phyloP scores from a whole-genome alignment of 1,284 basidiomycete species.

The Sanghuangporus baumii region DNA sequence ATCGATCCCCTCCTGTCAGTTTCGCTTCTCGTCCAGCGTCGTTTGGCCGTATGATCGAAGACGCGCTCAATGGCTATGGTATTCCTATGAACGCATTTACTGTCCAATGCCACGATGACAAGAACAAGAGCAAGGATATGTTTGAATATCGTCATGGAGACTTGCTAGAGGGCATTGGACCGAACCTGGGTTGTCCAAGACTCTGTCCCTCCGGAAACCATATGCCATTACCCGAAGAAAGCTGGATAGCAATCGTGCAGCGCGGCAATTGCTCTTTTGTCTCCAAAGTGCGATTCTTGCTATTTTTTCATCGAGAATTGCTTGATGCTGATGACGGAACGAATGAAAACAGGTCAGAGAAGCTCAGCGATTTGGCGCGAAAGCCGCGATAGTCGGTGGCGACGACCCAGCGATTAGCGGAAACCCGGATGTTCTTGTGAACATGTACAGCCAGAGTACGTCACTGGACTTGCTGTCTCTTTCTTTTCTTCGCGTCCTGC shows the following conservation, averaged over 20 bases:
- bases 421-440: conserved; percentile 73
- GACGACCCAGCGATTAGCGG: conserved; percentile 59
- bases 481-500: not conserved
- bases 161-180: not conserved
- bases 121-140: conserved; percentile 10
- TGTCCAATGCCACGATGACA: conserved; percentile 38
- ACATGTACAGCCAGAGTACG: conserved; percentile 85
- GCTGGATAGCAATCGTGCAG: conserved; percentile 84
- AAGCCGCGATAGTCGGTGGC: conserved; percentile 86
- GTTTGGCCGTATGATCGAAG: conserved; percentile 67
- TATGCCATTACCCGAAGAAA: conserved; percentile 51
- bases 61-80: conserved; percentile 70
- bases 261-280: conserved; percentile 85
- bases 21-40: conserved; percentile 63
- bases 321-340: conserved; percentile 9
- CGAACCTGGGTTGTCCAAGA: conserved; percentile 58
- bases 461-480: conserved; percentile 1
- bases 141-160: not conserved
- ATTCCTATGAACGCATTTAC: conserved; percentile 74
- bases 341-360: conserved; percentile 39
- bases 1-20: conserved; percentile 57
- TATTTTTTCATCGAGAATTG: not conserved
- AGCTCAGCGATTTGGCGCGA: conserved; percentile 79
- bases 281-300: conserved; percentile 45
- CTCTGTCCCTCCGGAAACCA: conserved; percentile 52